These are phyloP conservation scores for Anaeromyces robustus DNA, from an alignment of 192 early-diverging fungal species.

Conservation along the genomic window DNA sequence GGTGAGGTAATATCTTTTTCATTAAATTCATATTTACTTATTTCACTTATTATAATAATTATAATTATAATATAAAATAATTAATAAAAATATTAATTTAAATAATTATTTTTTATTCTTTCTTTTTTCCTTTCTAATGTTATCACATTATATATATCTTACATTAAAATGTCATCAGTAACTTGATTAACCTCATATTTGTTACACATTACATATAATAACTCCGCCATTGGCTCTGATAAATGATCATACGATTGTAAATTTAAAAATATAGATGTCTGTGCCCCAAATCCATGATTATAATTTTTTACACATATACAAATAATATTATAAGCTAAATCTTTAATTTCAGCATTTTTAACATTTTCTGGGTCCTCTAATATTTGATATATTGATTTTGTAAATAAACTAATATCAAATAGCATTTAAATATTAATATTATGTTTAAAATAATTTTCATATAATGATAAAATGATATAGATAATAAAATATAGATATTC, in stretches of 20 bases:
- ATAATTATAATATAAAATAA: neutral
- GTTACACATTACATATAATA: conserved; percentile 43
- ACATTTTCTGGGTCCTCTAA: conserved; percentile 62
- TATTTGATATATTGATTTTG: conserved; percentile 56
- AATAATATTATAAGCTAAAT: conserved; percentile 44
- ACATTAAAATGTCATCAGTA: conserved; percentile 41
- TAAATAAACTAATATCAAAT: conserved; percentile 48
- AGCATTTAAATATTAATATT: neutral
- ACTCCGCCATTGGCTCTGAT: conserved; percentile 66
- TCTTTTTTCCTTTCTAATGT: neutral
- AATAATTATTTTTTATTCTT: neutral
- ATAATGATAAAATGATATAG: no score
- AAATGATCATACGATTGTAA: conserved; percentile 73
- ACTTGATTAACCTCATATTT: conserved; percentile 49
- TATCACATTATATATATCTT: neutral
- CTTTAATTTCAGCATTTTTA: conserved; percentile 43
- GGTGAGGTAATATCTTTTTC: conserved; percentile 59
- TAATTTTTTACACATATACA: conserved; percentile 64
- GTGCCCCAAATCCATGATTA: conserved; percentile 56
- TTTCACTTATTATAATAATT: neutral
- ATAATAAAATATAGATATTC: no score
- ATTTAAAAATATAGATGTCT: conserved; percentile 64
- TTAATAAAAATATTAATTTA: neutral
- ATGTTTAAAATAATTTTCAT: no score
- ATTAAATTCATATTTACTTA: conserved; percentile 7